Evolutionary conservation across 805 yeast species (phyloP).

Genomic region (Saccharomycopsis lassenensis): DNA sequence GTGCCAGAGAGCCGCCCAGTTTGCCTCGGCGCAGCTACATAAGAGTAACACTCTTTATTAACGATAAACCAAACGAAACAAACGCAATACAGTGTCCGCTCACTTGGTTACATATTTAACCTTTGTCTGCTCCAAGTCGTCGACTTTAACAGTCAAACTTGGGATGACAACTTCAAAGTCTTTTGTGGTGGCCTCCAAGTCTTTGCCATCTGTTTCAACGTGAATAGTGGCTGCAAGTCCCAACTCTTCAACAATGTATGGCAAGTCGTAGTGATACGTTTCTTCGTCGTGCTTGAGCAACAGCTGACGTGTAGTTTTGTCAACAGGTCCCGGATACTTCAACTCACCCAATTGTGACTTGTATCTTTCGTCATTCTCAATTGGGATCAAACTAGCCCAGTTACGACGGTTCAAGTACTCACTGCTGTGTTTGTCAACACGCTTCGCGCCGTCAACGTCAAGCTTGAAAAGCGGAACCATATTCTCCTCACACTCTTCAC

Average conservation of each 20-base stretch:
- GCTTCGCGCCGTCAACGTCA: slow-evolving; percentile 38
- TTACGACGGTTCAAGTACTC: slow-evolving; percentile 55
- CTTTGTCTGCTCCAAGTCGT: slow-evolving; percentile 18
- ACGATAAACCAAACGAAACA: no score
- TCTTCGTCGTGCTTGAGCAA: slow-evolving; percentile 6
- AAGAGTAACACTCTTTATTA: no score
- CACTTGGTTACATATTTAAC: slow-evolving; percentile 8
- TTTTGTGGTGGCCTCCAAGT: slow-evolving; percentile 40
- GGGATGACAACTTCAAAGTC: slow-evolving; percentile 70
- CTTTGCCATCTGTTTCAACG: slow-evolving; percentile 51
- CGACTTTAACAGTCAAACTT: slow-evolving; percentile 27
- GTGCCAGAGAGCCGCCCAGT: no score
- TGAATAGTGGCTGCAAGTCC: slow-evolving; percentile 61
- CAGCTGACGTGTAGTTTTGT: slow-evolving; percentile 9
- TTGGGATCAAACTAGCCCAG: slow-evolving; percentile 58
- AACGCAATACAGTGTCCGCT: no score
- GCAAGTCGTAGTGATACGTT: slow-evolving; percentile 23
- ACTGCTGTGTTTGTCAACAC: slow-evolving; percentile 27
- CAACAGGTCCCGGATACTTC: slow-evolving; percentile 35
- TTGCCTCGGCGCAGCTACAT: not conserved
- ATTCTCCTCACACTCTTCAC: slow-evolving; percentile 59
- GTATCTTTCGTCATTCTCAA: slow-evolving; percentile 27
- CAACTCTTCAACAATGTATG: slow-evolving; percentile 45
- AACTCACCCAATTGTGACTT: slow-evolving; percentile 23
- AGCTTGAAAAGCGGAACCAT: slow-evolving; percentile 58